These are phyloP conservation scores for Fusarium praegraminearum DNA, from an alignment of 2,329 filamentous ascomycete species.

Conservation along the genomic window DNA sequence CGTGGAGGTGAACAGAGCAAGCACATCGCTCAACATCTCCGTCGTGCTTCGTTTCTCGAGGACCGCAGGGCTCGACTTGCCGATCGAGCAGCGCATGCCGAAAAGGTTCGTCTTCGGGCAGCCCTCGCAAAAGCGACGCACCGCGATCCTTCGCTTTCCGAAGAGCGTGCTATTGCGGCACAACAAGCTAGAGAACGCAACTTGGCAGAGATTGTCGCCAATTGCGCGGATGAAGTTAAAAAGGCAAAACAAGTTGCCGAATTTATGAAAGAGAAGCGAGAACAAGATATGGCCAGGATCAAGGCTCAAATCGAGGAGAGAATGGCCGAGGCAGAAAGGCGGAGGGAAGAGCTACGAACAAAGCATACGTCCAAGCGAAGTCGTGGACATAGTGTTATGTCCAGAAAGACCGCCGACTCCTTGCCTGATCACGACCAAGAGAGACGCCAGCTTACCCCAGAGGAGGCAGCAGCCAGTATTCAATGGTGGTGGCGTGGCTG, in stretches of 20 bases:
- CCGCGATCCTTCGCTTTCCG: constrained; percentile 72
- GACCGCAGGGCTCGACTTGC: constrained; percentile 83
- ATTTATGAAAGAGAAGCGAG: constrained; percentile 82
- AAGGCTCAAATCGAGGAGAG: constrained; percentile 83
- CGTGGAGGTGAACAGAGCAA: constrained; percentile 76
- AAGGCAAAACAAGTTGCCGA: constrained; percentile 86
- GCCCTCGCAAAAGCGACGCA: constrained; percentile 78
- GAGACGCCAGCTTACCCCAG: constrained; percentile 62
- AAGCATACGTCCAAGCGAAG: constrained; percentile 65
- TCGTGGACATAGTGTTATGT: constrained; percentile 64
- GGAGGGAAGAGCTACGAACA: constrained; percentile 73
- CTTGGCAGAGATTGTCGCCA: constrained; percentile 82
- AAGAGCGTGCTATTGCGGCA: constrained; percentile 81
- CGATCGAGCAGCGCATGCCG: constrained; percentile 83
- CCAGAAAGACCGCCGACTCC: constrained; percentile 63
- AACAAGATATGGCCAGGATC: constrained; percentile 77
- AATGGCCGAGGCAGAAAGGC: constrained; percentile 79
- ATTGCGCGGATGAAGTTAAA: constrained; percentile 85
- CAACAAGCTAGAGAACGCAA: constrained; percentile 84
- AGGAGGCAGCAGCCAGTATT: constrained; percentile 73
- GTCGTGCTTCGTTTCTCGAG: constrained; percentile 83
- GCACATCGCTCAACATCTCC: constrained; percentile 81
- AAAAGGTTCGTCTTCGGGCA: constrained; percentile 82
- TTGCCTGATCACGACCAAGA: constrained; percentile 64
- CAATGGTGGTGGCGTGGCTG: constrained; percentile 77